Evolutionary conservation across 2,329 filamentous ascomycete genomes (phyloP).

Genomic region (Arthrinium phaeospermum): DNA sequence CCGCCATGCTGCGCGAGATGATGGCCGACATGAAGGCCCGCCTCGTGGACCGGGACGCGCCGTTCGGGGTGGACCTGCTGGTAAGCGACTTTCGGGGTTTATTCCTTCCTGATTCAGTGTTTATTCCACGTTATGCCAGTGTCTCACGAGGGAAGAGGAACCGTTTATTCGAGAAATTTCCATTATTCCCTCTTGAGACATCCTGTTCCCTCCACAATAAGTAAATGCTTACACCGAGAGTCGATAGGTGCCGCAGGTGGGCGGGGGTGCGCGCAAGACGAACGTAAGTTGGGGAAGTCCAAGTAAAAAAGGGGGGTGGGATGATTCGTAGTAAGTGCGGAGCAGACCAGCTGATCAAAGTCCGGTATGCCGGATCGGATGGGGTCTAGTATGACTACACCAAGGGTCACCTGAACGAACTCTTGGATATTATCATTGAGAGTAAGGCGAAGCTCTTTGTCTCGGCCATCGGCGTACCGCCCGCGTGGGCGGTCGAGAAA

Average conservation of each 20-base stretch:
- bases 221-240: too few species aligned
- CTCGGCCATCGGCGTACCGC: conserved; percentile 40
- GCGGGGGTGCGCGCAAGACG: conserved; percentile 39
- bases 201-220: too few species aligned
- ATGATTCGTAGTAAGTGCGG: not conserved
- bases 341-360: not conserved
- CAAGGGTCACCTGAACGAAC: conserved; percentile 36
- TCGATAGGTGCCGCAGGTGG: conserved; percentile 43
- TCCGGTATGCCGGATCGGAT: not conserved
- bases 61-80: conserved; percentile 43
- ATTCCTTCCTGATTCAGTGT: too few species aligned
- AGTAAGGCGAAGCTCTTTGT: conserved; percentile 41
- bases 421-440: conserved; percentile 41
- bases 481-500: conserved; percentile 37
- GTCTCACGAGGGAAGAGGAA: too few species aligned
- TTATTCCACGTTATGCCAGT: too few species aligned
- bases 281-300: conserved; percentile 27
- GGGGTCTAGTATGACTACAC: conserved; percentile 36
- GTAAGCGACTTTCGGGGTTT: too few species aligned
- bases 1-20: conserved; percentile 93
- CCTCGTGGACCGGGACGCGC: conserved; percentile 81
- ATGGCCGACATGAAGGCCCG: conserved; percentile 89
- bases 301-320: not conserved
- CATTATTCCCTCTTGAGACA: too few species aligned
- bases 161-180: too few species aligned